Percentiles rank a stretch among this genome's conserved stretches.
phyloP scores from a whole-genome alignment of 768 basidiomycete genomes.

The Phanerochaete sordida region DNA sequence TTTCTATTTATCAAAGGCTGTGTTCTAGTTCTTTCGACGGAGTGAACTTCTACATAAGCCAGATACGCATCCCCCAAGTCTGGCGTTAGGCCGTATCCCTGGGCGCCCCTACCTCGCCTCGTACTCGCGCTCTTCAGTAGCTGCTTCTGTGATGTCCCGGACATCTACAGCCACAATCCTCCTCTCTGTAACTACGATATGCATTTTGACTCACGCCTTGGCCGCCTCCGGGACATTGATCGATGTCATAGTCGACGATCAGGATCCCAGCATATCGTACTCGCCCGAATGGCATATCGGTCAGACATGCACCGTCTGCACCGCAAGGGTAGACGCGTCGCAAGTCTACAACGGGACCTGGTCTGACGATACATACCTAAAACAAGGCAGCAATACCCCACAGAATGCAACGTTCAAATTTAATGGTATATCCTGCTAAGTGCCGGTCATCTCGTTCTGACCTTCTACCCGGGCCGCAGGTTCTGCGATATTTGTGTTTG shows the following conservation, averaged over 20 bases:
- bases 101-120: no score
- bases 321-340: conserved; percentile 19
- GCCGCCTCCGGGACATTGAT: not conserved
- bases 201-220: no score
- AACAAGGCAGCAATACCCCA: not conserved
- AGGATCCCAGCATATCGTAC: not conserved
- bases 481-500: not conserved
- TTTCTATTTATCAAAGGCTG: no score
- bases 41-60: no score
- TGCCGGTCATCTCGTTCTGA: not conserved
- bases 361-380: conserved; percentile 31
- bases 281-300: not conserved
- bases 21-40: no score
- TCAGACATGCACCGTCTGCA: conserved; percentile 23
- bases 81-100: no score
- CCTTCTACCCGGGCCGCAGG: not conserved
- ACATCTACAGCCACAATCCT: no score
- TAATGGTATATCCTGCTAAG: conserved; percentile 2
- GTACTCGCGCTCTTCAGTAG: no score
- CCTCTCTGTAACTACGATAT: no score
- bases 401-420: conserved; percentile 12
- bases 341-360: conserved; percentile 27
- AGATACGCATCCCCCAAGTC: no score
- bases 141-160: no score
- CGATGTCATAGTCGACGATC: not conserved